Conservation (phyloP, 805 yeast species). For the Wickerhamiella cacticola region DNA sequence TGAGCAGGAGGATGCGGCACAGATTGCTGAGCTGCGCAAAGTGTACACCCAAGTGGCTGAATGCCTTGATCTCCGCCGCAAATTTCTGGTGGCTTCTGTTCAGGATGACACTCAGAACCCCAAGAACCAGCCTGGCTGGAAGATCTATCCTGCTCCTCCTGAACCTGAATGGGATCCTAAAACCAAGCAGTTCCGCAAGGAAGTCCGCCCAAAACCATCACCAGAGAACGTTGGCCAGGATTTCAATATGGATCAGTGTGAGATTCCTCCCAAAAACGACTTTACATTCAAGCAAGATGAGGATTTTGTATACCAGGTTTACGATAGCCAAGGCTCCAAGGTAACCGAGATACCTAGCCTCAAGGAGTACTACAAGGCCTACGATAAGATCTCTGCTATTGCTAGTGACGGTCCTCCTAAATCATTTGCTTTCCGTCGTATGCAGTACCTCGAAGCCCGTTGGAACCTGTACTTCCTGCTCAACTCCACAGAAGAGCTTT, state of each 20-base stretch:
- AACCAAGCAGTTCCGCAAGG: constrained; percentile 37
- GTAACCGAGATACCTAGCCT: constrained; percentile 61
- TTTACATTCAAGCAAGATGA: constrained; percentile 39
- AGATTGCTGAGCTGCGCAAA: constrained; percentile 27
- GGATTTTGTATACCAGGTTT: constrained; percentile 62
- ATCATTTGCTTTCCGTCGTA: constrained; percentile 86
- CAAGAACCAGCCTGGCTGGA: constrained; percentile 63
- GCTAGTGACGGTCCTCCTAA: constrained; percentile 94
- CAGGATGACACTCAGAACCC: constrained; percentile 77
- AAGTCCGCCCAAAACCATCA: constrained; percentile 29
- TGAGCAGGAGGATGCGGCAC: constrained; percentile 26
- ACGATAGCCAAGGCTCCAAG: constrained; percentile 29
- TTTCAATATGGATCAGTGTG: constrained; percentile 47
- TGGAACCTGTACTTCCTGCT: constrained; percentile 84
- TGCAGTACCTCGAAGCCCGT: constrained; percentile 89
- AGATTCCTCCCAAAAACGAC: constrained; percentile 41
- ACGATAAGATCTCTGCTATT: constrained; percentile 57
- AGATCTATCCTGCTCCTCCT: constrained; percentile 86
- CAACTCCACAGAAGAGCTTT: constrained; percentile 86
- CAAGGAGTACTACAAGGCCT: constrained; percentile 72
- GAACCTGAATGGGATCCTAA: constrained; percentile 68
- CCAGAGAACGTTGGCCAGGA: constrained; percentile 34
- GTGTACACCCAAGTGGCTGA: constrained; percentile 31
- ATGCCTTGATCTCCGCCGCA: constrained; percentile 64
- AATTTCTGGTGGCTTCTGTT: constrained; percentile 56